Base-by-base conservation (phyloP, 257 asterid genomes). In the Eustoma russellianum region DNA sequence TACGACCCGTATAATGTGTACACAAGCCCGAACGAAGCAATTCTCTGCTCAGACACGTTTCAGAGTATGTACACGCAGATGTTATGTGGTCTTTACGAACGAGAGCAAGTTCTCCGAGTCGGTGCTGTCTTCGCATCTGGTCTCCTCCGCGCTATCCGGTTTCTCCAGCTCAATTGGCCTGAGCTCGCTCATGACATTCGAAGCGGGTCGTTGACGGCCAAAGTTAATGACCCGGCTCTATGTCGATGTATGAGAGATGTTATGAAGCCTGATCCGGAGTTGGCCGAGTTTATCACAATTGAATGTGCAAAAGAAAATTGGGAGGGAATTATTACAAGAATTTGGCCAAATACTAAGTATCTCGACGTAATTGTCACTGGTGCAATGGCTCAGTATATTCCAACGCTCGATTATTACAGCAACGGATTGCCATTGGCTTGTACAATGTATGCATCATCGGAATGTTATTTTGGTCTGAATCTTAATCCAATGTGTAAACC, bases 71-170 rank as follows among this genome's bases (percentile, higher is more conserved):
- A 92, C 72, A 64, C 91, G 15, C 99, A 92, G 67, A 92, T 92
- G 97, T 78, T 92, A 0, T 92, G 97, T 57, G 99, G 99, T 38
- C 93, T 92, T 14, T 85, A 81, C 64, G 86, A 92, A 40, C 87
- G 97, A 53, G 72, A 75, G 15, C 82, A 80, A 49, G 98, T 92
- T 50, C 97, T 87, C 65, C 95, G 97, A 0, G 92, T 92, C 6
- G 97, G 97, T 0, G 99, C 99, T 0, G 93, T 88, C 0, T 92
- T 92, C 57, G 99, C 99, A 58, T 85, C 97, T 5, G 99, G 99
- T 33, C 93, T 92, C 41, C 88, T 92, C 74, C 97, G 99, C 0
- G 99, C 97, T 55, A 92, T 92, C 72, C 88, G 94, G 6, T 88
- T 92, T 60, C 89, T 92, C 67, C 94, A 92, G 64, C 95, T 85